Base-by-base conservation (phyloP, 2,329 filamentous ascomycete species). In the Phoma sp. region DNA sequence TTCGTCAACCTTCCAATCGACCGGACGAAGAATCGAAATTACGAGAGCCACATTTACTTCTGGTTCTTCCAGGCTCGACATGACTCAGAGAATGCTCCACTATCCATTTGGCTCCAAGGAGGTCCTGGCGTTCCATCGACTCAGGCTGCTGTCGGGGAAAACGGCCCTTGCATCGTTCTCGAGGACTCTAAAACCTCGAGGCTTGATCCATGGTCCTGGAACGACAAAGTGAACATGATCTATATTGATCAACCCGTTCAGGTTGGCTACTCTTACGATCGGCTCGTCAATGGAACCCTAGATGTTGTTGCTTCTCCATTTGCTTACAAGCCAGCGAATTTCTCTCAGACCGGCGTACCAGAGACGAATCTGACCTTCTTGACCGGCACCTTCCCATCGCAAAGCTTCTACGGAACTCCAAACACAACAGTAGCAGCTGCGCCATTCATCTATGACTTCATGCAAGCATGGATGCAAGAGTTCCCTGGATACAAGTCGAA, bases 161-260 rank as follows among this genome's bases (percentile, higher is more conserved):
- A 63, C 39, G 58, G 58, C 28, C 53, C 34, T 57, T 57, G 55
- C 46, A 34, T 38, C 28, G 54, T 65, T 47, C 58, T 59, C 25
- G 23, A 32, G 7, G 60, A 65, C 32, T 57, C 53, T 0, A 65
- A 65, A 21, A 59, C 50, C 14, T 65, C 61, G 4, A 53, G 39
- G 33, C 40, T 48, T 10, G 59, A 61, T 23, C 56, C 56, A 7
- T 63, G 56, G 57, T 63, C 60, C 4, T 71, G 65, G 56, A 69
- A 69, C 55, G 67, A 67, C 40, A 69, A 68, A 29, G 64, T 67
- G 17, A 68, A 69, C 49, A 68, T 69, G 70, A 79, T 90, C n/a
- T 90, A 87, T 71, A 83, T 90, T 61, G 87, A 90, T 64, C 85
- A 89, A 69, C 87, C 84, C 4, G 80, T 79, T 14, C 81, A 84